phyloP scores from a whole-genome alignment of 2,329 filamentous ascomycete species.

The Pseudogymnoascus sp. region DNA sequence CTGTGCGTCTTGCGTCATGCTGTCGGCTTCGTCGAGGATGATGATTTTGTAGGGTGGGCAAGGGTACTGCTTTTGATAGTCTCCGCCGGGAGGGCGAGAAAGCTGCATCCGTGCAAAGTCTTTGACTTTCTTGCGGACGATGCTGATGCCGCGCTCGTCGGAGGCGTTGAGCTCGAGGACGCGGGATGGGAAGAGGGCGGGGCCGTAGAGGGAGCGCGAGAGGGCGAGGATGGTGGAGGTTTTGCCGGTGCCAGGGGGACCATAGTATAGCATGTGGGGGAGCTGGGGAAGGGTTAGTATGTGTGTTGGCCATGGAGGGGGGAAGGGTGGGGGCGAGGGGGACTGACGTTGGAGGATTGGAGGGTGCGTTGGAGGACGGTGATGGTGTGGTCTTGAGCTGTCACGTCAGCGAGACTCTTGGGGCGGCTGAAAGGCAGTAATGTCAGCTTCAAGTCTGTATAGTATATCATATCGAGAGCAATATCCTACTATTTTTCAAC shows the following conservation, averaged over 20 bases:
- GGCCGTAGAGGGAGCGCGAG: constrained; percentile 94
- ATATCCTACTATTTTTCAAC: constrained; percentile 88
- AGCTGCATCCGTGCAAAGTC: constrained; percentile 95
- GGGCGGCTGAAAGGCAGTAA: constrained; percentile 58
- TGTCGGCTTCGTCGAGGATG: constrained; percentile 95
- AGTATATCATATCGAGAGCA: background rate
- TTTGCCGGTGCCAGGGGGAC: constrained; percentile 93
- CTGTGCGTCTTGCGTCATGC: constrained; percentile 98
- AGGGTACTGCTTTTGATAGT: constrained; percentile 63
- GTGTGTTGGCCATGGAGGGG: background rate
- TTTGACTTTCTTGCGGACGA: constrained; percentile 96
- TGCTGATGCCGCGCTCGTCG: constrained; percentile 94
- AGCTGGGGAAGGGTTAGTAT: constrained; percentile 44
- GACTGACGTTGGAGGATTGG: constrained; percentile 77
- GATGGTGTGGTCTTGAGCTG: constrained; percentile 94
- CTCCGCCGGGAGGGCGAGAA: constrained; percentile 53
- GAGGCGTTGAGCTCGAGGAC: constrained; percentile 99
- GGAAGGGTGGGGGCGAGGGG: background rate
- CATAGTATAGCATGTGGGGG: constrained; percentile 99
- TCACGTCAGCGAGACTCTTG: constrained; percentile 87
- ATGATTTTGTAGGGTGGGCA: constrained; percentile 99
- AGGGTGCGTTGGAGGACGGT: constrained; percentile 86
- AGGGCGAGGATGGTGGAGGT: constrained; percentile 96
- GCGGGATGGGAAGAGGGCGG: constrained; percentile 82
- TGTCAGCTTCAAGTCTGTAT: constrained; percentile 24